Conservation (phyloP, 176 grass and related monocot species). For the Aegilops speltoides region DNA sequence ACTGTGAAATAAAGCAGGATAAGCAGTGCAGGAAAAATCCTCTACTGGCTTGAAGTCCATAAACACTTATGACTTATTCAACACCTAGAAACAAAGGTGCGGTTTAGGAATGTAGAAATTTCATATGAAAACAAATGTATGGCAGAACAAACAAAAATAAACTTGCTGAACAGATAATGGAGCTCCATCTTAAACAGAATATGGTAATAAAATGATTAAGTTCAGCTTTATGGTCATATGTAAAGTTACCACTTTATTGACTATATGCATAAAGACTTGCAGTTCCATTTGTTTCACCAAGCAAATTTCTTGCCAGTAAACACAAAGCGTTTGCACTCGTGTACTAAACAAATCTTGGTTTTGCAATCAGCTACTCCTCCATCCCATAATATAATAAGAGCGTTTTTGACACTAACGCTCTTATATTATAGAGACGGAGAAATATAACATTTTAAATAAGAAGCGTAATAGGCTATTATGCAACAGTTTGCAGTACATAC, state of each 20-base stretch:
- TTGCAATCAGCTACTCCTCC: not conserved
- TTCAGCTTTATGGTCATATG: not conserved
- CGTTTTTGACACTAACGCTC: no score
- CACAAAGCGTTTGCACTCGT: not conserved
- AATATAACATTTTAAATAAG: not conserved
- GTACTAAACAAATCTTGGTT: not conserved
- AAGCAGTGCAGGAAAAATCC: slow-evolving; percentile 31
- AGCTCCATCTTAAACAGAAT: not conserved
- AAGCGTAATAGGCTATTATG: not conserved
- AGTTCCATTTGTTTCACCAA: not conserved
- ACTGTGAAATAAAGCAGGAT: slow-evolving; percentile 22
- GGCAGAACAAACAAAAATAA: not conserved
- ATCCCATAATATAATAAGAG: no score
- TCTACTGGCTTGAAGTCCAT: slow-evolving; percentile 40
- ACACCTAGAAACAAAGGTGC: slow-evolving; percentile 13
- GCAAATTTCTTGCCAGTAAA: not conserved
- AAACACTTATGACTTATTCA: slow-evolving; percentile 25
- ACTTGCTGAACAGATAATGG: not conserved
- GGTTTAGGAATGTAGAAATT: slow-evolving; percentile 2
- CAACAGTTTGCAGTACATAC: not conserved
- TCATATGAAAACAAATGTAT: not conserved
- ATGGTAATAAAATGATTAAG: not conserved
- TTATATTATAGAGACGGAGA: no score
- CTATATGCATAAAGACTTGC: not conserved
- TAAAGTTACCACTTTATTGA: not conserved